These are phyloP conservation scores for Cotoneaster glaucophyllus DNA, from an alignment of 306 rosid genomes.

Conservation along the genomic window DNA sequence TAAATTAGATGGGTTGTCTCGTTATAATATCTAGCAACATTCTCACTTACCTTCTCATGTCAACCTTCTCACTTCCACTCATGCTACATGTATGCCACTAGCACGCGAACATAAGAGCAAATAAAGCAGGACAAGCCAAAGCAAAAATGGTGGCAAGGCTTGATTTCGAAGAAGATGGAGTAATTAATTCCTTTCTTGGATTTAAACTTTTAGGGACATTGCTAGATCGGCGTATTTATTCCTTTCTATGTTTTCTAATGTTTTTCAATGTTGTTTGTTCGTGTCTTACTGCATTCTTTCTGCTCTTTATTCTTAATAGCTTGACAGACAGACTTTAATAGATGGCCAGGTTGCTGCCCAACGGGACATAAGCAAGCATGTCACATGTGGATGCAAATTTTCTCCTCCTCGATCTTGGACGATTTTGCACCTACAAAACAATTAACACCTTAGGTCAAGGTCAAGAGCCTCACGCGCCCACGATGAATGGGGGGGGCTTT, in stretches of 20 bases:
- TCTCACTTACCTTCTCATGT: not conserved
- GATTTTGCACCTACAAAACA: no score
- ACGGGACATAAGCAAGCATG: slow-evolving; percentile 8
- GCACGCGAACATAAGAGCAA: not conserved
- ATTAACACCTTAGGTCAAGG: no score
- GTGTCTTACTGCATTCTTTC: slow-evolving; percentile 2
- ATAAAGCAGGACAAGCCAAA: slow-evolving; percentile 19
- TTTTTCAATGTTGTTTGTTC: not conserved
- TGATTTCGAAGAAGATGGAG: slow-evolving; percentile 14
- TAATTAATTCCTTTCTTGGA: not conserved
- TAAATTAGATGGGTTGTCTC: not conserved
- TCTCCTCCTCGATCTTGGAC: no score
- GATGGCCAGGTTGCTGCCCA: slow-evolving; percentile 21
- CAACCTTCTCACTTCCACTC: not conserved
- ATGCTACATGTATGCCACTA: no score
- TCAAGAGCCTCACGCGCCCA: no score
- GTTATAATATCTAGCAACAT: not conserved
- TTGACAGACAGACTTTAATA: slow-evolving; percentile 30
- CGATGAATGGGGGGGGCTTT: no score
- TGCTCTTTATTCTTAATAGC: slow-evolving; percentile 26
- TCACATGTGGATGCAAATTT: no score
- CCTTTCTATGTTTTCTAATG: not conserved
- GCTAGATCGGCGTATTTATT: not conserved
- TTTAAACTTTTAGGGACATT: not conserved
- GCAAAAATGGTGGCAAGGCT: slow-evolving; percentile 36